phyloP scores from a whole-genome alignment of 2,329 filamentous ascomycete species.

The Neopestalotiopsis rosae region DNA sequence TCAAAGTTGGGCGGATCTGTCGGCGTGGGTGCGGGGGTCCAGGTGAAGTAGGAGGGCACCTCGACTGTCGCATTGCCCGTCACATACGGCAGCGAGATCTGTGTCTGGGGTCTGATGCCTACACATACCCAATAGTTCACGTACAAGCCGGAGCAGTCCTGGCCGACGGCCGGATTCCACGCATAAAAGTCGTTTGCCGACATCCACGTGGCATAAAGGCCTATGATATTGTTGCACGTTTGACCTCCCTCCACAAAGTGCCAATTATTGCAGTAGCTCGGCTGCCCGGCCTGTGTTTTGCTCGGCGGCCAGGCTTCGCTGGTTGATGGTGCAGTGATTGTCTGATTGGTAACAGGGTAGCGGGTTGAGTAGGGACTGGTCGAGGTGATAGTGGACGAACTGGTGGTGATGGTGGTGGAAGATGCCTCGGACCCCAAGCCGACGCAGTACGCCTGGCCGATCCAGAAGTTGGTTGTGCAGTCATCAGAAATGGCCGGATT shows the following conservation, averaged over 20 bases:
- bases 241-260: conserved; percentile 2
- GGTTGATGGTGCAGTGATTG: background rate
- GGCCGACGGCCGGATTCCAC: conserved; percentile 14
- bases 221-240: conserved; percentile 6
- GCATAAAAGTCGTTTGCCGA: conserved; percentile 9
- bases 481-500: background rate
- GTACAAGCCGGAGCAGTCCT: background rate
- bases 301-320: background rate
- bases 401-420: background rate
- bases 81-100: background rate
- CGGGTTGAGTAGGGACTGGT: conserved; percentile 1
- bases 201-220: background rate
- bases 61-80: background rate
- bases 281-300: conserved; percentile 11
- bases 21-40: background rate
- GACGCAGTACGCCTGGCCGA: conserved; percentile 7
- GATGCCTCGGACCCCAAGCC: background rate
- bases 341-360: background rate
- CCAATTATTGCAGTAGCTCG: conserved; percentile 18
- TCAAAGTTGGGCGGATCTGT: background rate
- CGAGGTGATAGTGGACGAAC: background rate
- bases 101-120: background rate
- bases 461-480: conserved; percentile 10
- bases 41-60: background rate
- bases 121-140: background rate